These are phyloP conservation scores for Metarhizium robertsii DNA, from an alignment of 2,329 filamentous ascomycete species.

Conservation along the genomic window DNA sequence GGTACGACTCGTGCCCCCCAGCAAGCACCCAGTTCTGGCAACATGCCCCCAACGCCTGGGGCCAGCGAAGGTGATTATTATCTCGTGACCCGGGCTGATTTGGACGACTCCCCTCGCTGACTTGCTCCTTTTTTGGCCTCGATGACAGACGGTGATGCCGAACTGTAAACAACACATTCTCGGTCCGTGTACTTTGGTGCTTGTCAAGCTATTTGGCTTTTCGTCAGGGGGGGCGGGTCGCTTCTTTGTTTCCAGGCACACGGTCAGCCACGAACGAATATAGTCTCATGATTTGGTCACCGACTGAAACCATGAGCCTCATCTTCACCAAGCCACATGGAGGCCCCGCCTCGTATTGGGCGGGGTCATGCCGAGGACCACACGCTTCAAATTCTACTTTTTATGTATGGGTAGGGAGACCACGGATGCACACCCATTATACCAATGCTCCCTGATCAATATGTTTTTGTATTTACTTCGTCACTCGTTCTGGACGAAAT, in stretches of 20 bases:
- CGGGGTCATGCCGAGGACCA: neutral
- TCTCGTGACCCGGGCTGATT: constrained; percentile 23
- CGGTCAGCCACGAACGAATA: neutral
- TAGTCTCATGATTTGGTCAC: neutral
- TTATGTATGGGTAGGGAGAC: constrained; percentile 7
- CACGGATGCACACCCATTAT: constrained; percentile 2
- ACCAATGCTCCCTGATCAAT: constrained; percentile 2
- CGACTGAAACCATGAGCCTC: neutral
- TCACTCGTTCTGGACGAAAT: constrained; percentile 4
- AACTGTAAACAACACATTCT: constrained; percentile 14
- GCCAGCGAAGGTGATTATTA: constrained; percentile 55
- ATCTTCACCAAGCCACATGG: neutral
- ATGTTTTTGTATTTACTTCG: neutral
- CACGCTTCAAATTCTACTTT: neutral
- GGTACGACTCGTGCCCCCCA: constrained; percentile 43
- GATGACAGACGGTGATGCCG: constrained; percentile 27
- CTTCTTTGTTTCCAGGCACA: neutral
- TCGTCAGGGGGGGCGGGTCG: neutral
- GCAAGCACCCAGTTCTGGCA: constrained; percentile 42
- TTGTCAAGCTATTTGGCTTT: neutral
- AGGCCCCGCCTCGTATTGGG: neutral
- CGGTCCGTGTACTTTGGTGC: neutral
- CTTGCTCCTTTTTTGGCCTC: neutral
- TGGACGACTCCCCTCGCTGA: constrained; percentile 3
- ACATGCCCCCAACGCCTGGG: constrained; percentile 51